Evolutionary conservation across 331 rosid genomes (phyloP), one percentile per base, ranked within the genome.

Genomic region (Quercus lobata): DNA sequence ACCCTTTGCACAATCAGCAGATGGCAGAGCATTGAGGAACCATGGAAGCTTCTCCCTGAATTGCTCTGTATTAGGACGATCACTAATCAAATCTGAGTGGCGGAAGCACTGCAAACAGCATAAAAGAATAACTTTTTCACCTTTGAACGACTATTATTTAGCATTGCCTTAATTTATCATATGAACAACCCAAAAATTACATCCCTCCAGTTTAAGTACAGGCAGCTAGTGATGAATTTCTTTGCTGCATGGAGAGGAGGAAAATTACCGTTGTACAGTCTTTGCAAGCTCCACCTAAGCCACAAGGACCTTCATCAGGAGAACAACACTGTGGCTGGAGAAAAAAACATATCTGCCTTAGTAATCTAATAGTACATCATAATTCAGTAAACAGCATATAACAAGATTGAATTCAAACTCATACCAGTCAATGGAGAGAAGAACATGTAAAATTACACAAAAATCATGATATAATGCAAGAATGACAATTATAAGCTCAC

Each of bases 1-100:
- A 82, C 97, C 97, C 90, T 95, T 95, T 71, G 99, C 99, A 87
- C 99, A 95, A 87, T 95, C 99, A 77, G 99, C 97, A 34, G 99
- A 95, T 80, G 99, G 97, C 80, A 95, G 80, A n/a, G 99, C 97
- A 86, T 93, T 82, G 75, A 95, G 97, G 85, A 95, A 95, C 99
- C 97, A 95, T 60, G 99, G 99, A 90, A 95, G 97, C 92, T 95
- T 95, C 89, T 93, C 94, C 86, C 77, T 89, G 78, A 95, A 95
- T 77, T 95, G 96, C 72, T 69, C 71, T 16, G 99, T 91, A 88
- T 96, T 87, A 78, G 99, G 97, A 61, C 99, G 97, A 79, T 81
- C 99, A 84, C 83, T 80, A 79, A 90, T 89, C 96, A 95, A 90
- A 88, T 95, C 99, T 12, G 88, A 87, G 88, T 91, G 97, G 77